Evolutionary conservation across 1,284 basidiomycete species (phyloP).

Genomic region (Sporisorium graminicola): DNA sequence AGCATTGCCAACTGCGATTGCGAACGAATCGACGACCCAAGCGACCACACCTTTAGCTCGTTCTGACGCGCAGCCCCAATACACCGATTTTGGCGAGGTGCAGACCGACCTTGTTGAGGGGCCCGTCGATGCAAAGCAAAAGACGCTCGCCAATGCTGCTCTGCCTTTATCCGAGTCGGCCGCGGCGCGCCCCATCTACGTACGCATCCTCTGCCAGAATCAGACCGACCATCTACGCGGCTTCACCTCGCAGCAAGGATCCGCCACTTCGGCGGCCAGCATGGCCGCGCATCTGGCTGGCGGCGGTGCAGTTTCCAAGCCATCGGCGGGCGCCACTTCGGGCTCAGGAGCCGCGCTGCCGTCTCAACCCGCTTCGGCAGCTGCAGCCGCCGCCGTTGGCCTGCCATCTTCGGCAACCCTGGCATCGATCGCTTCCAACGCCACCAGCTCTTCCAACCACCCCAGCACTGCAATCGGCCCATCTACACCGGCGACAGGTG

Average conservation of each 20-base stretch:
- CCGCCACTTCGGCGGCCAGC: slow-evolving; percentile 24
- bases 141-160: neutral
- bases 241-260: slow-evolving; percentile 21
- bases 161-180: slow-evolving; percentile 7
- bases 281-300: slow-evolving; percentile 38
- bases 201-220: slow-evolving; percentile 59
- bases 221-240: slow-evolving; percentile 56
- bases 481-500: slow-evolving; percentile 26
- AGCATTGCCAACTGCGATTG: neutral
- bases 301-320: slow-evolving; percentile 20
- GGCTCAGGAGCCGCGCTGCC: slow-evolving; percentile 6
- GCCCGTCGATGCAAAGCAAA: slow-evolving; percentile 8
- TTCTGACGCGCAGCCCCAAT: slow-evolving; percentile 10
- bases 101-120: slow-evolving; percentile 33
- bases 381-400: slow-evolving; percentile 21
- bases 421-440: slow-evolving; percentile 51
- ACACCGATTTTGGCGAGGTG: slow-evolving; percentile 38
- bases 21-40: neutral
- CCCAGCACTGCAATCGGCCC: slow-evolving; percentile 24
- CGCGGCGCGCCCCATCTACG: slow-evolving; percentile 37
- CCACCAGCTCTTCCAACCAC: slow-evolving; percentile 49
- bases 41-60: neutral
- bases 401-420: slow-evolving; percentile 39
- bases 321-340: slow-evolving; percentile 12
- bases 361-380: slow-evolving; percentile 2